phyloP scores from a whole-genome alignment of 139 green algal species.

The Chlorella vulgaris region DNA sequence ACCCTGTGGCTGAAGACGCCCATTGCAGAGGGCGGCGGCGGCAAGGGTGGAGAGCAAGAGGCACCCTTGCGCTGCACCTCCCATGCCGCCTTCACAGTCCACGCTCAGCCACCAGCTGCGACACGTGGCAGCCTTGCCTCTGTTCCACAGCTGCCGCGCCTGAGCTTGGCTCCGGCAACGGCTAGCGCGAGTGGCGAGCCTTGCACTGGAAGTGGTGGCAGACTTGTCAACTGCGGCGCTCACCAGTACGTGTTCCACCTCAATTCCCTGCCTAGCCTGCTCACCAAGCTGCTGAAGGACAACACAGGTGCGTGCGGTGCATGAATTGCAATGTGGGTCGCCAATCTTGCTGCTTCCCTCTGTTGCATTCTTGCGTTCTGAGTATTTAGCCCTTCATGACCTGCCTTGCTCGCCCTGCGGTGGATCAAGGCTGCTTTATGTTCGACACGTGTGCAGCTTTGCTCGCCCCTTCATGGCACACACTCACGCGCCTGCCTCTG shows the following conservation, averaged over 20 bases:
- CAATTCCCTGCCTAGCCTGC: slow-evolving; percentile 17
- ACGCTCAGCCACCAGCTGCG: neutral
- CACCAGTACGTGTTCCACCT: slow-evolving; percentile 20
- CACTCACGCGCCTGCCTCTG: no score
- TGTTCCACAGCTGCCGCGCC: neutral
- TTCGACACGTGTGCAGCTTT: no score
- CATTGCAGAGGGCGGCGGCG: neutral
- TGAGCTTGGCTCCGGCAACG: neutral
- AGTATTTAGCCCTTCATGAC: no score
- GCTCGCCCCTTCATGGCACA: no score
- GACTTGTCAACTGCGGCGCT: neutral
- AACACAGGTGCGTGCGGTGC: neutral
- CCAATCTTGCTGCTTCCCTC: no score
- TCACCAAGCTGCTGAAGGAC: slow-evolving; percentile 15
- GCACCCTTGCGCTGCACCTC: neutral
- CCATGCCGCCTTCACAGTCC: neutral
- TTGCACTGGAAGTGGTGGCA: neutral
- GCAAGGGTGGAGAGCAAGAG: neutral
- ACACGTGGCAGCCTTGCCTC: neutral
- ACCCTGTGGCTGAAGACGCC: slow-evolving; percentile 24
- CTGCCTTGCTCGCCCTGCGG: no score
- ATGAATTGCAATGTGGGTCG: neutral
- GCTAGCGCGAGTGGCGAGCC: neutral
- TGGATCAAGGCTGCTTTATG: no score
- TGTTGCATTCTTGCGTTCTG: no score